These are phyloP conservation scores for Russula sp. DNA, from an alignment of 768 basidiomycete genomes.

Conservation along the genomic window DNA sequence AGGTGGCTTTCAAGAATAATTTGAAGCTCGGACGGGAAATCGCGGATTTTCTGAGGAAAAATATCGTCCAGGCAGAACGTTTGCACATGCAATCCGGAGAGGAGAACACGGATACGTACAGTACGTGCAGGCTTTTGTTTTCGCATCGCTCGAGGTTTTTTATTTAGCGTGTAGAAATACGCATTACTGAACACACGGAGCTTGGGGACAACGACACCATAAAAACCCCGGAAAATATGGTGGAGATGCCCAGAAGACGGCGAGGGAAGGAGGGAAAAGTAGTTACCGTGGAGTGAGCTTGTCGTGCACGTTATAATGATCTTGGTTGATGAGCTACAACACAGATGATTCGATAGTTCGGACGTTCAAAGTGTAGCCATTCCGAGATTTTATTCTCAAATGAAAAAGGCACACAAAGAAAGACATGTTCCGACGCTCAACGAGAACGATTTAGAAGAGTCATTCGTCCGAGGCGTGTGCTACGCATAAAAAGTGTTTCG, in stretches of 20 bases:
- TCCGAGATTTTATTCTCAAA: constrained; percentile 58
- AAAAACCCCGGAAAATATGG: constrained; percentile 52
- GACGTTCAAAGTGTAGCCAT: constrained; percentile 20
- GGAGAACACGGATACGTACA: constrained; percentile 51
- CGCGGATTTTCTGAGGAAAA: constrained; percentile 68
- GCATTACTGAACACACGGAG: constrained; percentile 78
- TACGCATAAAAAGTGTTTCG: constrained; percentile 4
- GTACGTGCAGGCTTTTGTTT: constrained; percentile 40
- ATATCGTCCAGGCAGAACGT: constrained; percentile 78
- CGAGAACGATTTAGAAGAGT: constrained; percentile 83
- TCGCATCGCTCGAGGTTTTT: neutral
- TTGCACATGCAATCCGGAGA: constrained; percentile 38
- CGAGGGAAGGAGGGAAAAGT: constrained; percentile 24
- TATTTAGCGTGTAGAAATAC: constrained; percentile 49
- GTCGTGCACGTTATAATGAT: neutral
- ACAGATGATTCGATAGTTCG: constrained; percentile 33
- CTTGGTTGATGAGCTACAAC: constrained; percentile 22
- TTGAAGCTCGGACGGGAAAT: constrained; percentile 65
- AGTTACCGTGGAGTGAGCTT: constrained; percentile 18
- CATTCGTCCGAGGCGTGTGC: constrained; percentile 74
- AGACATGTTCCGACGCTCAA: constrained; percentile 63
- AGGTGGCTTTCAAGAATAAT: constrained; percentile 50
- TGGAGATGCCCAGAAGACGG: constrained; percentile 47
- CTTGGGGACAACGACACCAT: constrained; percentile 81
- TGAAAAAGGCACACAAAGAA: constrained; percentile 65